Base-by-base conservation (phyloP, 345 rosid genomes). In the Arabis hirsuta region DNA sequence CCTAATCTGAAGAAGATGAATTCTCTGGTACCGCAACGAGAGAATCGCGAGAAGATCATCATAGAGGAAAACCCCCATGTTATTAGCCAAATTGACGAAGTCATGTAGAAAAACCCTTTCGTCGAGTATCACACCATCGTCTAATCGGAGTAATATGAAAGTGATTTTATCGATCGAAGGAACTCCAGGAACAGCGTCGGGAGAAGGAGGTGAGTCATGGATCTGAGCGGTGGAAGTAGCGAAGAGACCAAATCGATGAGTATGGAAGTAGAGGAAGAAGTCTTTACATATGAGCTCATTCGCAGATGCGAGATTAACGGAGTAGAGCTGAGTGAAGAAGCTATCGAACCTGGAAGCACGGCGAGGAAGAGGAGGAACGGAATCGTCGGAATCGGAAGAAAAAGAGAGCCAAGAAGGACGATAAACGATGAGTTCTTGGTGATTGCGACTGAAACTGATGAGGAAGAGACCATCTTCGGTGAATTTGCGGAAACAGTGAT, bases 381-480 rank as follows among this genome's bases (percentile, higher is more conserved):
- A 9, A 4, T 43, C 42, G 3, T 50, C 72, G 20, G 72, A 36
- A 45, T 82, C 87, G 47, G 84, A 86, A 38, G 96, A 85, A 79
- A 84, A 91, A 2, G 96, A 83, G 34, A 86, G 82, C 98, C 96
- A 91, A 13, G 78, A 81, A 22, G 97, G 99, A 57, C 96, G 86
- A 77, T 95, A 91, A 48, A 95, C 99, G 62, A 91, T 84, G 78
- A 95, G 83, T 46, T 95, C 96, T 85, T 85, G 96, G 42, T 80
- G 81, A 57, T 86, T 95, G 62, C 93, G 84, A 77, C 96, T 88
- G 82, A 95, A 91, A 72, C 87, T 86, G 48, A 95, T 83, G 69
- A 95, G 97, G 85, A 84, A 95, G 51, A 80, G 96, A 62, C 98
- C 99, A 62, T 91, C 99, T 76, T 90, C 96, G 3, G 96, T 91